Conservation (phyloP, 306 rosid species). For the Hippophae rhamnoides region DNA sequence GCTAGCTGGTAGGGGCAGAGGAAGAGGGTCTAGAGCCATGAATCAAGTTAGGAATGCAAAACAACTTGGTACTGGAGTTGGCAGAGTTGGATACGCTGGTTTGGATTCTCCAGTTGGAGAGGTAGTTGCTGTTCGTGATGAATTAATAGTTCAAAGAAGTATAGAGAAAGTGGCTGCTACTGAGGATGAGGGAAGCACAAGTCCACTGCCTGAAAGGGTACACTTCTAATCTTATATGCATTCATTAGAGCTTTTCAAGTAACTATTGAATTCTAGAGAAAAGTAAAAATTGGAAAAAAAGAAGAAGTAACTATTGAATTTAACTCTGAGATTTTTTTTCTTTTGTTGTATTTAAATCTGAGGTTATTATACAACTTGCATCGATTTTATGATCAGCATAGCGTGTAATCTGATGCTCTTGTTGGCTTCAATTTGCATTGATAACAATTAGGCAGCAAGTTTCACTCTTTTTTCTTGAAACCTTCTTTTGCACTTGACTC, state of each 20-base stretch:
- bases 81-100: conserved; percentile 21
- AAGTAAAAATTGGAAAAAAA: too few species aligned
- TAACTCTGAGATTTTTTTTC: too few species aligned
- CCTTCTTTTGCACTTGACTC: too few species aligned
- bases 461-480: too few species aligned
- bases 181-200: conserved; percentile 30
- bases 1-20: conserved; percentile 24
- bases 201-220: conserved; percentile 32
- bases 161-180: conserved; percentile 22
- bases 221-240: not conserved
- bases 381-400: too few species aligned
- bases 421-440: too few species aligned
- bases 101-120: conserved; percentile 21
- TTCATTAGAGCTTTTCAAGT: not conserved
- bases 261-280: too few species aligned
- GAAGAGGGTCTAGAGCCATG: conserved; percentile 32
- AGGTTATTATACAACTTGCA: too few species aligned
- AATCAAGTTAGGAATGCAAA: conserved; percentile 29
- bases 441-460: too few species aligned
- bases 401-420: too few species aligned
- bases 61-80: conserved; percentile 20
- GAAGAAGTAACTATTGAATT: too few species aligned
- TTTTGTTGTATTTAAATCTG: too few species aligned
- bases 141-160: conserved; percentile 21
- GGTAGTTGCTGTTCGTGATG: conserved; percentile 22